Evolutionary conservation across 306 rosid species (phyloP).

Genomic region (Quercus wislizeni): DNA sequence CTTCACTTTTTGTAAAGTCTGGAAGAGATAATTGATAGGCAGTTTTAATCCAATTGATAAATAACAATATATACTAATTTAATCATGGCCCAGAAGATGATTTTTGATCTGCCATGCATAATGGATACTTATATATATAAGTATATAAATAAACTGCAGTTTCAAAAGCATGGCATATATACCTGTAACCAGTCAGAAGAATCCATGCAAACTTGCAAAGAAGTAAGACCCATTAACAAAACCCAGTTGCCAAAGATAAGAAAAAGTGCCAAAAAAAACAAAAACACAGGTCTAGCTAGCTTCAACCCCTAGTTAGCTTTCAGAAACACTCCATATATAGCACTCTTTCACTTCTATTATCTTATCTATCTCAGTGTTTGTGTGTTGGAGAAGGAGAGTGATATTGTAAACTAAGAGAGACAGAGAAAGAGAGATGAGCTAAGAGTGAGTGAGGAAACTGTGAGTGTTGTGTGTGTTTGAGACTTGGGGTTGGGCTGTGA

Average conservation of each 20-base stretch:
- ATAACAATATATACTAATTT: neutral
- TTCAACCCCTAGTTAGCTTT: neutral
- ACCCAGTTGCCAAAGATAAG: neutral
- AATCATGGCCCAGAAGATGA: neutral
- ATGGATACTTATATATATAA: neutral
- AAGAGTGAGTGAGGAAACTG: neutral
- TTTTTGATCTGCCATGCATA: neutral
- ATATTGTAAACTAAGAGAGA: neutral
- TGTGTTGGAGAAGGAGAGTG: neutral
- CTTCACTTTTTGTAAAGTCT: no score
- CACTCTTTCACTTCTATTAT: neutral
- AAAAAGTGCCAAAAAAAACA: neutral
- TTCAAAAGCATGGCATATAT: constrained; percentile 11
- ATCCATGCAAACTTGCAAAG: constrained; percentile 92
- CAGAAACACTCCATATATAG: constrained; percentile 18
- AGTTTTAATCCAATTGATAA: neutral
- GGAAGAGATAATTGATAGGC: no score
- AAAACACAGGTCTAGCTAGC: neutral
- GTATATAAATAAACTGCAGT: no score
- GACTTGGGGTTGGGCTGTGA: constrained; percentile 44
- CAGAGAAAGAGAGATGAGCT: neutral
- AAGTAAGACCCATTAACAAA: constrained; percentile 67
- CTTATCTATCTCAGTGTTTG: neutral
- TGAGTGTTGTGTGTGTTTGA: constrained; percentile 11
- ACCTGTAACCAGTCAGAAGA: constrained; percentile 98